phyloP scores from a whole-genome alignment of 2,329 filamentous ascomycete species.

The Penicillium sp. region DNA sequence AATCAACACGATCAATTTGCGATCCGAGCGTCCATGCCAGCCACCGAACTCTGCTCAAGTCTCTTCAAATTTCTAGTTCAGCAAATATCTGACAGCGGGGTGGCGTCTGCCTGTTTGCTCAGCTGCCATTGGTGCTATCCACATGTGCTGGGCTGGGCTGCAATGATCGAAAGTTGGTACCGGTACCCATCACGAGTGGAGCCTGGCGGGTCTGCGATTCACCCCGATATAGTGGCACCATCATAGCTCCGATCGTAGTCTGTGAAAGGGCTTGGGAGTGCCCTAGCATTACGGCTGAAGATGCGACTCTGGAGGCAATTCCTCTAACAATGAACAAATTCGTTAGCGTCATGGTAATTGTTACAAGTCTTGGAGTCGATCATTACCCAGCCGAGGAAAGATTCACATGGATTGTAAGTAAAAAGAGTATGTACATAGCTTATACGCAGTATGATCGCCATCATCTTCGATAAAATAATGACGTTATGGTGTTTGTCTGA shows the following conservation, averaged over 20 bases:
- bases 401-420: too few species aligned
- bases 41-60: background rate
- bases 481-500: too few species aligned
- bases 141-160: background rate
- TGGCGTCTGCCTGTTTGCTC: background rate
- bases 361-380: too few species aligned
- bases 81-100: background rate
- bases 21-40: background rate
- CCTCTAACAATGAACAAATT: background rate
- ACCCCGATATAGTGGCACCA: background rate
- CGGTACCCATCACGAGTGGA: background rate
- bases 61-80: background rate
- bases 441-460: too few species aligned
- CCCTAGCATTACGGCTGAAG: background rate
- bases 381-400: too few species aligned
- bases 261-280: too few species aligned
- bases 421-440: too few species aligned
- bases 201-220: background rate
- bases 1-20: background rate
- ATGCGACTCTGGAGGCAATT: too few species aligned
- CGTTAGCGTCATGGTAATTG: background rate
- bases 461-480: too few species aligned
- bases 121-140: background rate
- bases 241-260: background rate
- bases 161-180: background rate